Evolutionary conservation across 768 basidiomycete genomes (phyloP).

Genomic region (Lactarius sp.): DNA sequence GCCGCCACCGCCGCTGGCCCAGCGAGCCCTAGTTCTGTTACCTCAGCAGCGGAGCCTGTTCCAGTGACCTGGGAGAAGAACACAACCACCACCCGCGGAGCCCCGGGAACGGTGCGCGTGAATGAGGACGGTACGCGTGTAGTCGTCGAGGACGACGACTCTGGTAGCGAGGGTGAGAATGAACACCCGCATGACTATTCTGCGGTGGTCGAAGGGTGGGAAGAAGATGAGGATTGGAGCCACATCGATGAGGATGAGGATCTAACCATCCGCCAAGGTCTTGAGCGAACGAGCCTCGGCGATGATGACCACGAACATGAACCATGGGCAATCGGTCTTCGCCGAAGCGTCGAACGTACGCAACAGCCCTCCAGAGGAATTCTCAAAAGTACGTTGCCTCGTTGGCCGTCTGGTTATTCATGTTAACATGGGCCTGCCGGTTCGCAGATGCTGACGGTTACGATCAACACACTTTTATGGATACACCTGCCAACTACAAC

Average conservation of each 20-base stretch:
- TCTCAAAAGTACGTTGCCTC: conserved; percentile 61
- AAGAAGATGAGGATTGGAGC: conserved; percentile 78
- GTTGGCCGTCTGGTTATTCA: conserved; percentile 12
- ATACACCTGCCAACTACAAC: conserved; percentile 39
- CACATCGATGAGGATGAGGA: conserved; percentile 66
- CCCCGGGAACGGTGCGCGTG: conserved; percentile 41
- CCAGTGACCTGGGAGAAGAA: conserved; percentile 78
- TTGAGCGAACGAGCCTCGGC: conserved; percentile 47
- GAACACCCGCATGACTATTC: conserved; percentile 36
- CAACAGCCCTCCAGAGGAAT: conserved; percentile 76
- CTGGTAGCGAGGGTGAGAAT: conserved; percentile 43
- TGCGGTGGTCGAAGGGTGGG: conserved; percentile 54
- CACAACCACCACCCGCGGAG: conserved; percentile 56
- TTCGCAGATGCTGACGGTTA: conserved; percentile 65
- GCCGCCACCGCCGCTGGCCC: conserved; percentile 27
- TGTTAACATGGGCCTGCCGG: neutral
- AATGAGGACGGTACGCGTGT: conserved; percentile 64
- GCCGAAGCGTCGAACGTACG: conserved; percentile 65
- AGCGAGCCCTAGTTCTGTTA: conserved; percentile 29
- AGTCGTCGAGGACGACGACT: conserved; percentile 67
- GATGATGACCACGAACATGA: conserved; percentile 57
- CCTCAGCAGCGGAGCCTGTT: conserved; percentile 31
- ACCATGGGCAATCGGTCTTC: conserved; percentile 72
- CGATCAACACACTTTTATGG: conserved; percentile 54
- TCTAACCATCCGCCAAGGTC: conserved; percentile 60